phyloP scores from a whole-genome alignment of 78 protist species.

The Goniomonas avonlea region DNA sequence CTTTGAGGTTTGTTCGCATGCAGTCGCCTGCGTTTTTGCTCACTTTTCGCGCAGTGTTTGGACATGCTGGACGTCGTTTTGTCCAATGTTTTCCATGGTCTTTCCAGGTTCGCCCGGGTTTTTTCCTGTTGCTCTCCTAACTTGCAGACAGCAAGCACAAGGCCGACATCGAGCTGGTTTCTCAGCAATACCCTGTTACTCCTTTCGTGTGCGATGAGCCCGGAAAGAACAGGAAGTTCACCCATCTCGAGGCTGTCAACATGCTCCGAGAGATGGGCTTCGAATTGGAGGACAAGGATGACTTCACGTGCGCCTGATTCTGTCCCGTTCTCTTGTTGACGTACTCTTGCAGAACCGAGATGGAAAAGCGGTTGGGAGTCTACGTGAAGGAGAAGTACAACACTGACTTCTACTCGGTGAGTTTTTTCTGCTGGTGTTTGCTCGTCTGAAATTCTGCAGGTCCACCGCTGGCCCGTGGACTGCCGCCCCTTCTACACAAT shows the following conservation, averaged over 20 bases:
- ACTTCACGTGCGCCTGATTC: not conserved
- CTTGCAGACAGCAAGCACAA: too few species aligned
- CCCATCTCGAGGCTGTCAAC: too few species aligned
- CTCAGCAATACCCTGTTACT: too few species aligned
- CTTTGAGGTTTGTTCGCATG: constrained; percentile 66
- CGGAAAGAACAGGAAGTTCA: too few species aligned
- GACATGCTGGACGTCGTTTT: constrained; percentile 71
- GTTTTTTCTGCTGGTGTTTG: constrained; percentile 73
- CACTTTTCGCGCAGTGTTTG: constrained; percentile 39
- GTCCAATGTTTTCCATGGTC: too few species aligned
- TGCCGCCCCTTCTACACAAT: constrained; percentile 99
- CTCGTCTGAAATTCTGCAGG: too few species aligned
- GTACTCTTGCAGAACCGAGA: constrained; percentile 58
- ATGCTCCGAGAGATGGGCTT: too few species aligned
- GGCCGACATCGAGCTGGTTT: too few species aligned
- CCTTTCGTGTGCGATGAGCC: too few species aligned
- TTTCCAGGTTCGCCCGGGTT: too few species aligned
- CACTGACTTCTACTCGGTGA: constrained; percentile 89
- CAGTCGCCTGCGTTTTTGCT: not conserved
- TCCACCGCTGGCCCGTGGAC: not conserved
- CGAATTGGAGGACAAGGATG: constrained; percentile 2
- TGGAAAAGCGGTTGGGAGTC: constrained; percentile 86
- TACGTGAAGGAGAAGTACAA: constrained; percentile 77
- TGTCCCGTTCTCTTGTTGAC: constrained; percentile 34
- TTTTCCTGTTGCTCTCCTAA: too few species aligned